phyloP scores from a whole-genome alignment of 2,329 filamentous ascomycete species.

The Acrodontium crateriforme region DNA sequence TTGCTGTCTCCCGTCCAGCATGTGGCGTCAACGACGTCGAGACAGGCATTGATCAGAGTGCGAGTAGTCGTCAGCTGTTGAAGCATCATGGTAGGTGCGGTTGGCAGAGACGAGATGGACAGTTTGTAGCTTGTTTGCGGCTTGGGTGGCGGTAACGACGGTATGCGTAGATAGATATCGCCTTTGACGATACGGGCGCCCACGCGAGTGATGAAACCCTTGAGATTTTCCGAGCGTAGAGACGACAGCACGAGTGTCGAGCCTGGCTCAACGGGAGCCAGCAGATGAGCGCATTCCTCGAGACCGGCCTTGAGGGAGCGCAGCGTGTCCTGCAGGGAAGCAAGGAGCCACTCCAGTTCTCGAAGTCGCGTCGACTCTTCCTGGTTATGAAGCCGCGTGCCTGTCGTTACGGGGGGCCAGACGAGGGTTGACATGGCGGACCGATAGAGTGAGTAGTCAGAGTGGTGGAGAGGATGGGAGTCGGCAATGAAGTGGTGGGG shows the following conservation, averaged over 20 bases:
- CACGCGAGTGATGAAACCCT: slow-evolving; percentile 80
- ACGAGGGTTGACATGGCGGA: slow-evolving; percentile 44
- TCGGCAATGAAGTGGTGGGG: no score
- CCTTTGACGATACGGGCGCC: slow-evolving; percentile 88
- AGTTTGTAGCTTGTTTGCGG: slow-evolving; percentile 39
- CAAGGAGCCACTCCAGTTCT: slow-evolving; percentile 52
- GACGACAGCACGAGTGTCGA: slow-evolving; percentile 85
- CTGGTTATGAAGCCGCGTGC: slow-evolving; percentile 36
- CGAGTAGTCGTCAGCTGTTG: slow-evolving; percentile 58
- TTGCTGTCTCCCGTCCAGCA: slow-evolving; percentile 55
- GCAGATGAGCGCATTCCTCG: slow-evolving; percentile 74
- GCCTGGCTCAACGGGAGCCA: slow-evolving; percentile 71
- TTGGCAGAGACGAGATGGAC: slow-evolving; percentile 37
- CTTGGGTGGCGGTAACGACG: slow-evolving; percentile 46
- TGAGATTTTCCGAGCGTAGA: slow-evolving; percentile 73
- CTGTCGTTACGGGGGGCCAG: slow-evolving; percentile 42
- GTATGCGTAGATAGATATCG: slow-evolving; percentile 62
- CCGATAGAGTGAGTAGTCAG: not conserved
- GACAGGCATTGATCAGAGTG: slow-evolving; percentile 64
- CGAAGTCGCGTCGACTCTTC: slow-evolving; percentile 40
- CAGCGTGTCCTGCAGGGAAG: slow-evolving; percentile 47
- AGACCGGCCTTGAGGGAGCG: slow-evolving; percentile 54
- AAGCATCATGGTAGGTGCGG: slow-evolving; percentile 46
- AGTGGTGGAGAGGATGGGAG: no score
- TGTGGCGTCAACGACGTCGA: slow-evolving; percentile 70